These are phyloP conservation scores for Schizosaccharomyces japonicus DNA, from an alignment of 805 yeast species.

Conservation along the genomic window DNA sequence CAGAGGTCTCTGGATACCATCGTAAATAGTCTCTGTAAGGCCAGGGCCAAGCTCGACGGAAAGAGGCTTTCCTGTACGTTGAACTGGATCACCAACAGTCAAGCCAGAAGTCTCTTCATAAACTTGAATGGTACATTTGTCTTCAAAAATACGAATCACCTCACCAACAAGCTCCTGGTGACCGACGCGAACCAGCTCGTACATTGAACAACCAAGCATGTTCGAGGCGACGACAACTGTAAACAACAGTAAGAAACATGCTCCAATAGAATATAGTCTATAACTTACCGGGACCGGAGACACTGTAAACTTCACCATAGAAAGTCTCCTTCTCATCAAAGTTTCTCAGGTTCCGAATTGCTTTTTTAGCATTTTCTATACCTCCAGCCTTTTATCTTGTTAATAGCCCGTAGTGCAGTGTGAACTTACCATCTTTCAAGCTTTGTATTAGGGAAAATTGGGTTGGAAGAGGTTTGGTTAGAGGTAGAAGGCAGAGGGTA, in stretches of 20 bases:
- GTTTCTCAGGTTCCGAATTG: conserved; percentile 60
- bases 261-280: conserved; percentile 1
- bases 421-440: too few species aligned
- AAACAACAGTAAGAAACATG: neutral
- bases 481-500: too few species aligned
- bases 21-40: conserved; percentile 94
- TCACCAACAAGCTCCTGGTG: conserved; percentile 94
- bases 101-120: conserved; percentile 99
- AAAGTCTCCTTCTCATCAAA: conserved; percentile 52
- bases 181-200: conserved; percentile 78
- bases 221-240: conserved; percentile 95
- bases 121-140: conserved; percentile 94
- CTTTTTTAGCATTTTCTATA: conserved; percentile 87
- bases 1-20: conserved; percentile 97
- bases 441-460: too few species aligned
- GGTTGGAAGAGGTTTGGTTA: too few species aligned
- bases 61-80: conserved; percentile 95
- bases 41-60: conserved; percentile 99
- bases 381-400: conserved; percentile 55
- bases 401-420: too few species aligned
- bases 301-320: conserved; percentile 32
- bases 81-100: conserved; percentile 95
- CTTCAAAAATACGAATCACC: conserved; percentile 87
- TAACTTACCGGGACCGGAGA: conserved; percentile 5
- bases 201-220: conserved; percentile 99